Base-by-base conservation (phyloP, 208 protist species). In the Trypanosoma vivax region DNA sequence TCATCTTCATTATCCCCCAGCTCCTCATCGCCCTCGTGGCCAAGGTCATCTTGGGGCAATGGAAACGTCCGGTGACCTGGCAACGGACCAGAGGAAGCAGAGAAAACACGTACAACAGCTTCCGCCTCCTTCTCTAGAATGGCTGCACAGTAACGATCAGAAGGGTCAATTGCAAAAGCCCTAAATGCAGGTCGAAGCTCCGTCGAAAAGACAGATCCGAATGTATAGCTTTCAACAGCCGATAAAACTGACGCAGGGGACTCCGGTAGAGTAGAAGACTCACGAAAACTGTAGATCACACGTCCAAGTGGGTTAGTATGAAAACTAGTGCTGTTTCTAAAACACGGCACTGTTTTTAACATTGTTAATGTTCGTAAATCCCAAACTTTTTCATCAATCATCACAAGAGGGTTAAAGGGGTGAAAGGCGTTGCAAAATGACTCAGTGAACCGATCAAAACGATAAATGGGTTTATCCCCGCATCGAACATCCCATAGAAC, bases 301-400 rank as follows among this genome's bases (percentile, higher is more conserved):
- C 59, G 43, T 3, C 78, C 78, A 19, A 52, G 52, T 25, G 48
- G 46, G 18, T 64, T 82, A 34, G 57, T 69, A 40, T 89, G 75
- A 50, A 90, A 91, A 55, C 71, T 83, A 49, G 53, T 83, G n/a
- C 75, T 79, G 38, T 86, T 78, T 37, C 77, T 73, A 50, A 94
- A 84, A 7, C 65, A 50, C 6, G 79, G 75, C 24, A 89, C 70
- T 2, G 83, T 91, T 27, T 83, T 69, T 21, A 91, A 45, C 50
- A 94, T 89, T 23, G 71, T 61, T 50, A 73, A 69, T 5, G 71
- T 81, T 9, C 87, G 77, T 56, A 94, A 66, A 56, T 94, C 87
- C 83, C 87, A 94, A 28, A 94, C 73, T 43, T 77, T 76, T 42
- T 94, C 79, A 50, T 94, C 87, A 35, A 94, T 82, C 27, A 94